Evolutionary conservation across 2,329 filamentous ascomycete species (phyloP), one percentile per base, ranked within the genome.

Genomic region (Fusarium irregulare): DNA sequence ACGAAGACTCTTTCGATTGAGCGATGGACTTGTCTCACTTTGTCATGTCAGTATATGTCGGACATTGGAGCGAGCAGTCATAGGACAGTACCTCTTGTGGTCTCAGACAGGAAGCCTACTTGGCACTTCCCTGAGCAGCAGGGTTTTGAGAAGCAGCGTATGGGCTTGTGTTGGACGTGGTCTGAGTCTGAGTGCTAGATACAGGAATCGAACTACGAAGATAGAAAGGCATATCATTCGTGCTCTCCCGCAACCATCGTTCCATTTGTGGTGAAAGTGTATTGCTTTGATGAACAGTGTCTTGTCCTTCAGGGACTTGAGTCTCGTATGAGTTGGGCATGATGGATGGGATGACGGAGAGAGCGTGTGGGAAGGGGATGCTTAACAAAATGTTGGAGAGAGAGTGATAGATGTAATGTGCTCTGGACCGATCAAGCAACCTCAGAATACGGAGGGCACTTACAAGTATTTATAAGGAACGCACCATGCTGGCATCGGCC

Each of bases 221-320:
- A 9, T 73, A 2, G 56, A 58, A 74, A 0, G 70, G 68, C 56
- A 56, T 64, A 0, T 63, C 28, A 2, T 44, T 50, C 0, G 20
- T 46, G 14, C 1, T 12, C 50, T 73, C 60, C 27, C 11, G 28
- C 28, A 73, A 0, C 60, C 60, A 73, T 12, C 37, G 30, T 7
- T 58, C 68, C 7, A 51, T 4, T 0, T 4, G 46, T 0, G 55
- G 42, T 2, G 64, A 48, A 5, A 49, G 42, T 5, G 9, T 0
- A 0, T 13, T n/a, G 30, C 20, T 53, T 3, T 53, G 70, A 7
- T 55, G 48, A 1, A 7, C 7, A 0, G 14, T 8, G 1, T 28
- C 3, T 2, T 32, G 10, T 10, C 6, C 0, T 7, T 28, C 51
- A 4, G 41, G 51, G 32, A 41, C 32, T 11, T 30, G 32, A 6